Conservation (phyloP, 148 eudicot species). For the Fagopyrum esculentum region DNA sequence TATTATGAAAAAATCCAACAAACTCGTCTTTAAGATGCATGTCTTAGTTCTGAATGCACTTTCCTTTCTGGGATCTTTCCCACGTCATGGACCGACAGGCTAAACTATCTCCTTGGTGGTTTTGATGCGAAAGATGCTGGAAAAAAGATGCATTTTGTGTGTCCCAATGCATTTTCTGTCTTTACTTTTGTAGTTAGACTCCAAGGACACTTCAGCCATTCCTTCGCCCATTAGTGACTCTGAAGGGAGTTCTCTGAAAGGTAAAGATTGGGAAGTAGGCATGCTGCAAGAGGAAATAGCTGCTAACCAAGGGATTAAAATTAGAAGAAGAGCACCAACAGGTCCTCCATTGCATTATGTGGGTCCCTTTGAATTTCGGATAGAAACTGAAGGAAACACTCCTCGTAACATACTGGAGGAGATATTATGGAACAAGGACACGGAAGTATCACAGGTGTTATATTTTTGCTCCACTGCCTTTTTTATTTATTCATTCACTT, state of each 20-base stretch:
- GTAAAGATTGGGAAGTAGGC: slow-evolving; percentile 65
- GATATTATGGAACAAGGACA: slow-evolving; percentile 78
- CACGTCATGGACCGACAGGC: neutral
- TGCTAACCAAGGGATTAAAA: slow-evolving; percentile 65
- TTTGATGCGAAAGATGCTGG: neutral
- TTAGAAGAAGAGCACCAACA: slow-evolving; percentile 75
- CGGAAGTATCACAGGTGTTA: slow-evolving; percentile 66
- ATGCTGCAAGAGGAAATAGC: slow-evolving; percentile 53
- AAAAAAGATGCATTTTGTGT: neutral
- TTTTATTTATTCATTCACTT: neutral
- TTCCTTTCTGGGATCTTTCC: neutral
- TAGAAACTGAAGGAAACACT: slow-evolving; percentile 79
- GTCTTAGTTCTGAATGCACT: neutral
- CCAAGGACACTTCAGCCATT: slow-evolving; percentile 35
- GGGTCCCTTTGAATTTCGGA: slow-evolving; percentile 81
- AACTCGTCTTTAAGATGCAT: neutral
- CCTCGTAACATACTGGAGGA: slow-evolving; percentile 91
- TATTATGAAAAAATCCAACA: neutral
- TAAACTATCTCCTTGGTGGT: neutral
- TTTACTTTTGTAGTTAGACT: slow-evolving; percentile 35
- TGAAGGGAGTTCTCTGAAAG: slow-evolving; percentile 38
- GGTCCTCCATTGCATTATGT: slow-evolving; percentile 83
- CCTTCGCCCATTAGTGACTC: slow-evolving; percentile 26
- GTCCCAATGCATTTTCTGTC: neutral
- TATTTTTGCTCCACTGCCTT: neutral